phyloP scores from a whole-genome alignment of 768 basidiomycete species.

The Leccinum broughii region DNA sequence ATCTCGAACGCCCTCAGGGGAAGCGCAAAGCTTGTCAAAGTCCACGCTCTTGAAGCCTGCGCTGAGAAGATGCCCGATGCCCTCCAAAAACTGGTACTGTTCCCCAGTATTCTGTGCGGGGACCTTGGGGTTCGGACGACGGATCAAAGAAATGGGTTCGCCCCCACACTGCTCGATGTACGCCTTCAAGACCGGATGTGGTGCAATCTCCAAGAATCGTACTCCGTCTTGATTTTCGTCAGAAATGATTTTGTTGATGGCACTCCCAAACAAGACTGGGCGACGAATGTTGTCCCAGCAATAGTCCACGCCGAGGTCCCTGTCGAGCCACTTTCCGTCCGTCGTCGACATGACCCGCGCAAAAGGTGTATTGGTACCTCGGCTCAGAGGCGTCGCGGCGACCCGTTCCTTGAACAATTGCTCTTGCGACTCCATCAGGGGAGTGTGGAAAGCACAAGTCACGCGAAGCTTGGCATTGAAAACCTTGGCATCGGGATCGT shows the following conservation, averaged over 20 bases:
- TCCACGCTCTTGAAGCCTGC: conserved; percentile 33
- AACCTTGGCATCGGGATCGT: conserved; percentile 28
- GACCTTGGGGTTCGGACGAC: conserved; percentile 33
- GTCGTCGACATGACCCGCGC: conserved; percentile 38
- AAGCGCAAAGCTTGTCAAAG: conserved; percentile 29
- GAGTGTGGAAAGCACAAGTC: conserved; percentile 37
- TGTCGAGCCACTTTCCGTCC: conserved; percentile 35
- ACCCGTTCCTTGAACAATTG: conserved; percentile 30
- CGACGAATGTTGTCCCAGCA: conserved; percentile 39
- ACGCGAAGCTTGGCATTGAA: conserved; percentile 34
- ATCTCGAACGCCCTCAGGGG: conserved; percentile 18
- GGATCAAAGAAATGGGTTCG: conserved; percentile 29
- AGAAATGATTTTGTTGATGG: conserved; percentile 32
- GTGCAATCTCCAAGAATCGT: conserved; percentile 34
- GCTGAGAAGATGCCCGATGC: conserved; percentile 32
- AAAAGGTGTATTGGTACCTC: conserved; percentile 21
- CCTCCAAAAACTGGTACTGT: conserved; percentile 34
- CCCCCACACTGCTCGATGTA: conserved; percentile 38
- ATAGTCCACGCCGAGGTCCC: conserved; percentile 29
- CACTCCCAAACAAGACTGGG: conserved; percentile 36
- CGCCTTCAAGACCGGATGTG: conserved; percentile 37
- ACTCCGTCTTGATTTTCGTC: conserved; percentile 32
- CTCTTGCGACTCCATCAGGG: conserved; percentile 37
- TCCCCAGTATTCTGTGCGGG: conserved; percentile 36
- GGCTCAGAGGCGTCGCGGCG: conserved; percentile 17